These are phyloP conservation scores for Cladosporium velox DNA, from an alignment of 2,329 filamentous ascomycete species.

Conservation along the genomic window DNA sequence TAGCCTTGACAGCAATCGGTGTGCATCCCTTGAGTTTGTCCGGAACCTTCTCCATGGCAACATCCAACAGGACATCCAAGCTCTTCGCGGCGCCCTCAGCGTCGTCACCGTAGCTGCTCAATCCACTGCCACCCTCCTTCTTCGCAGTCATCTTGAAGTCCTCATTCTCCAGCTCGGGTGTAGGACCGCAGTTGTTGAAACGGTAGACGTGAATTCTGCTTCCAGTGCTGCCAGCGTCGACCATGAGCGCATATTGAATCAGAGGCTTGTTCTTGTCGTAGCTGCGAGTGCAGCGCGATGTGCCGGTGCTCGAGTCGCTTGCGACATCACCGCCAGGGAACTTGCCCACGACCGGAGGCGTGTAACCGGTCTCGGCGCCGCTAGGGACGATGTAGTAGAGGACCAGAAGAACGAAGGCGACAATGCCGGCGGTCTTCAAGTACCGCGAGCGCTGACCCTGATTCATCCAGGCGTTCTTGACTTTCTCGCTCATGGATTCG, in stretches of 20 bases:
- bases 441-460: constrained; percentile 62
- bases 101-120: constrained; percentile 86
- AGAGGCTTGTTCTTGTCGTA: constrained; percentile 87
- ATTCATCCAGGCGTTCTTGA: constrained; percentile 57
- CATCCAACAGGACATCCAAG: constrained; percentile 82
- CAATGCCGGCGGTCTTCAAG: constrained; percentile 62
- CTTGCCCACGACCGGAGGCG: constrained; percentile 23
- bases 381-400: constrained; percentile 57
- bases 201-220: constrained; percentile 98
- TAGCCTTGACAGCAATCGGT: constrained; percentile 96
- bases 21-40: constrained; percentile 89
- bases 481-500: constrained; percentile 37
- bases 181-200: constrained; percentile 96
- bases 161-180: constrained; percentile 92
- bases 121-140: constrained; percentile 71
- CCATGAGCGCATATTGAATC: constrained; percentile 97
- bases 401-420: constrained; percentile 60
- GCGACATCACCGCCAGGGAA: constrained; percentile 43
- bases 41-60: constrained; percentile 81
- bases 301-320: constrained; percentile 62
- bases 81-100: constrained; percentile 86
- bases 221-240: constrained; percentile 95
- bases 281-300: constrained; percentile 77
- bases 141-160: constrained; percentile 92
- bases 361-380: constrained; percentile 12